phyloP scores from a whole-genome alignment of 805 yeast species.

The Wickerhamomyces chaumierensis region DNA sequence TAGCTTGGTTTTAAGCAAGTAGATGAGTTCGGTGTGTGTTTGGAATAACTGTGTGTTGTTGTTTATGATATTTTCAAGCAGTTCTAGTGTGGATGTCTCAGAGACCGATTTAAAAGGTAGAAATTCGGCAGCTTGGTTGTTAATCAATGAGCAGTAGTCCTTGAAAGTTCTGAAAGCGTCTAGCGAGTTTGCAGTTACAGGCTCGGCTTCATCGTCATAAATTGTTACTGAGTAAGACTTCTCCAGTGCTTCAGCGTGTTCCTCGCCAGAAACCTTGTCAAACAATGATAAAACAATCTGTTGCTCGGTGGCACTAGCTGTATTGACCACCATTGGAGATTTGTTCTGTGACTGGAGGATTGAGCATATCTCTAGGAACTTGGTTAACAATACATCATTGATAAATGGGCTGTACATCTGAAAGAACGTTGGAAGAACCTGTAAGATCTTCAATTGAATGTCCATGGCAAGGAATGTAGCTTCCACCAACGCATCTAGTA shows the following conservation, averaged over 20 bases:
- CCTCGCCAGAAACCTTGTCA: slow-evolving; percentile 46
- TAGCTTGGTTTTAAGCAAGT: slow-evolving; percentile 51
- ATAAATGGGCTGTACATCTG: slow-evolving; percentile 49
- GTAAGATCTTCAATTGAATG: slow-evolving; percentile 77
- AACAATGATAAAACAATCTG: slow-evolving; percentile 72
- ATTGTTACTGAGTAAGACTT: slow-evolving; percentile 27
- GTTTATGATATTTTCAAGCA: slow-evolving; percentile 66
- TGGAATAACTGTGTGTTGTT: slow-evolving; percentile 49
- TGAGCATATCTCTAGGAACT: slow-evolving; percentile 58
- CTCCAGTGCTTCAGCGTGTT: slow-evolving; percentile 14
- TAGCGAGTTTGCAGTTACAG: slow-evolving; percentile 40
- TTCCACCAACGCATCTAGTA: slow-evolving; percentile 59
- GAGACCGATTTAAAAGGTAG: slow-evolving; percentile 42
- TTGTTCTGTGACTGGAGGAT: slow-evolving; percentile 59
- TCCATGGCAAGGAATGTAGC: slow-evolving; percentile 71
- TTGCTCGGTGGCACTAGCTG: slow-evolving; percentile 89
- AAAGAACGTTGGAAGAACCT: slow-evolving; percentile 66
- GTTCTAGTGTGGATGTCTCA: slow-evolving; percentile 66
- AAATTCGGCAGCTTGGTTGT: slow-evolving; percentile 42
- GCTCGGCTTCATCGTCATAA: slow-evolving; percentile 31
- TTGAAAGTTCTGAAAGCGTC: slow-evolving; percentile 63
- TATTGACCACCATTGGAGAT: slow-evolving; percentile 68
- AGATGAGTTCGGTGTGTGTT: slow-evolving; percentile 51
- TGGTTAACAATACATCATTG: slow-evolving; percentile 42
- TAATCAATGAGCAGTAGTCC: slow-evolving; percentile 63